Base-by-base conservation (phyloP, 208 protist species). In the Naegleria gruberi region DNA sequence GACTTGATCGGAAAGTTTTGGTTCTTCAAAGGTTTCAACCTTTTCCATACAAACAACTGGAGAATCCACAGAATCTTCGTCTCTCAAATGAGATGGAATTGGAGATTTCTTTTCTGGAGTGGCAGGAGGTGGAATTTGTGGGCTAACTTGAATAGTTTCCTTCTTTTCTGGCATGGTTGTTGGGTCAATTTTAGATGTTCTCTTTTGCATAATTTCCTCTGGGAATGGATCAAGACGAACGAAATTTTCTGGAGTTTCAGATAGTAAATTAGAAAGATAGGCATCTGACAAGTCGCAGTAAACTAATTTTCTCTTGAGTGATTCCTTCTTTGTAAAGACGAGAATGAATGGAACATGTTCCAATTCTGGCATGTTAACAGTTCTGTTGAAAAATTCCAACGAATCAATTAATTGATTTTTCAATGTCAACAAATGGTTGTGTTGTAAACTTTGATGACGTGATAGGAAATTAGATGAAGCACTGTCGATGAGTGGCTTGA, bases 351-450 rank as follows among this genome's bases (percentile, higher is more conserved):
- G 51, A 10, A 65, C 51, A 65, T 65, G 15, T 10, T 10, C 30
- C 6, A 65, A 10, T 65, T 65, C 51, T 65, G 51, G 51, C 51
- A 65, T 65, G 51, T 65, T 65, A 10, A 65, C 51, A 65, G 51
- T 65, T 23, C 30, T 65, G 51, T 65, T 65, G 30, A 65, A 65
- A 23, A 65, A 65, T 65, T 65, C 51, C 12, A 65, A 65, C 30
- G 51, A 65, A 65, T 65, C 51, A 65, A 65, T 65, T 65, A 65
- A 65, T 65, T 65, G 51, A 65, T 65, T 65, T 65, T 65, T 65
- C 2, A 65, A 23, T 30, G 51, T 65, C 51, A 65, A 65, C 30
- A 65, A 65, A 30, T 23, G 19, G 30, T 65, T 65, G 30, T 65
- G 51, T 65, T 65, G 15, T 23, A 65, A 65, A 65, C 51, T 65